Percentiles rank a stretch among this genome's conserved stretches.
Evolutionary conservation across 2,329 filamentous ascomycete species (phyloP).

Genomic region (Drechslerella coelobrocha): DNA sequence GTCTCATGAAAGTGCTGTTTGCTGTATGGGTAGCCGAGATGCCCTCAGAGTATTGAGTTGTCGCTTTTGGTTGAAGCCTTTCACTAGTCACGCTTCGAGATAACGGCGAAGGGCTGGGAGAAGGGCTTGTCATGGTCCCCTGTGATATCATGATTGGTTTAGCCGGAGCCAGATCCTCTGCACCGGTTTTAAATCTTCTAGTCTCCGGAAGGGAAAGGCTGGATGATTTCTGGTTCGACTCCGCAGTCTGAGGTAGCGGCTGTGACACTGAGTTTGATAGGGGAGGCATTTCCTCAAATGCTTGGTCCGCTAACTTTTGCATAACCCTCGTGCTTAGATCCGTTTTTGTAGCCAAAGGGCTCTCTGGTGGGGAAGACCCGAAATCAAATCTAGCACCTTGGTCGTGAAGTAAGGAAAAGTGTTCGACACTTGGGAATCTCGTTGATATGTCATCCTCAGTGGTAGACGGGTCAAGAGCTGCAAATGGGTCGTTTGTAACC

Average conservation of each 20-base stretch:
- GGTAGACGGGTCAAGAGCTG: conserved; percentile 77
- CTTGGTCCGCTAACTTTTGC: conserved; percentile 81
- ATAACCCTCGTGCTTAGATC: conserved; percentile 72
- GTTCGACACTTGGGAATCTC: conserved; percentile 87
- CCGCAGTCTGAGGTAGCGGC: conserved; percentile 11
- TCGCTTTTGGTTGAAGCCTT: conserved; percentile 64
- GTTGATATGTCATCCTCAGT: conserved; percentile 78
- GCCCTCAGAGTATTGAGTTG: conserved; percentile 52
- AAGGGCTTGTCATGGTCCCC: conserved; percentile 79
- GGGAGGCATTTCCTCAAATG: conserved; percentile 67
- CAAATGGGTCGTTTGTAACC: conserved; percentile 81
- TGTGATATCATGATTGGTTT: conserved; percentile 69
- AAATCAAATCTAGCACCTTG: conserved; percentile 85
- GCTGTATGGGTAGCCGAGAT: conserved; percentile 27
- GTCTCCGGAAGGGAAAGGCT: conserved; percentile 52
- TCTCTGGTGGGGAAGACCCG: conserved; percentile 60
- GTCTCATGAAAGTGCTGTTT: conserved; percentile 27
- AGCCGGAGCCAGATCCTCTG: conserved; percentile 61
- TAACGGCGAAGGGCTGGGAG: conserved; percentile 55
- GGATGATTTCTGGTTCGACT: conserved; percentile 9
- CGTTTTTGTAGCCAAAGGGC: conserved; percentile 62
- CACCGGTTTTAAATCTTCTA: conserved; percentile 57
- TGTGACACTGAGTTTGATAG: conserved; percentile 37
- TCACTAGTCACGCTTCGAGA: conserved; percentile 53
- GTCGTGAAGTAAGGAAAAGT: conserved; percentile 89